Evolutionary conservation across 1,284 basidiomycete genomes (phyloP).

Genomic region (Boletus holoroseus): DNA sequence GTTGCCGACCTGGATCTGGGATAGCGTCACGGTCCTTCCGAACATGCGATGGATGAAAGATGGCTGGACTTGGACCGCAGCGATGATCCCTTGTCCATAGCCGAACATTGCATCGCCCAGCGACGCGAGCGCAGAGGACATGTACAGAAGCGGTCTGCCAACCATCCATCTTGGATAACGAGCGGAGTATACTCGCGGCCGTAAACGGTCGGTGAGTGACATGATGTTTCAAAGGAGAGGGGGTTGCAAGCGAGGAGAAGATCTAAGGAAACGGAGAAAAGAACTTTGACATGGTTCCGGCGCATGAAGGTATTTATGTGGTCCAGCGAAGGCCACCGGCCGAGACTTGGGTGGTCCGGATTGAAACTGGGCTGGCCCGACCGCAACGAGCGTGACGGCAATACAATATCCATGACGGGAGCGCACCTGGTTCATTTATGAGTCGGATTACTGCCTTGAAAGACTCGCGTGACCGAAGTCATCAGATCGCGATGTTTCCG

Average conservation of each 20-base stretch:
- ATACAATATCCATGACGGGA: slow-evolving; percentile 1
- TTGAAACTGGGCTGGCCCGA: slow-evolving; percentile 18
- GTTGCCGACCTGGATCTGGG: slow-evolving; percentile 38
- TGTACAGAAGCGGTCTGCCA: slow-evolving; percentile 45
- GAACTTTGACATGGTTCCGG: background rate
- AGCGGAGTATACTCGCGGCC: slow-evolving; percentile 37
- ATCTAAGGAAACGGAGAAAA: background rate
- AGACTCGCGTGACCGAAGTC: too few species aligned
- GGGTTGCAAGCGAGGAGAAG: background rate
- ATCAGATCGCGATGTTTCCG: background rate
- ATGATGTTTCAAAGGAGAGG: slow-evolving; percentile 21
- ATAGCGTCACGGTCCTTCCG: slow-evolving; percentile 38
- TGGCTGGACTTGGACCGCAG: slow-evolving; percentile 48
- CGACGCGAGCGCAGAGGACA: slow-evolving; percentile 46
- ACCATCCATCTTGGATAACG: slow-evolving; percentile 51
- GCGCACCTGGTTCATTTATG: background rate
- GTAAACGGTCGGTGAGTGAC: slow-evolving; percentile 29
- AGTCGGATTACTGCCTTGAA: slow-evolving; percentile 1
- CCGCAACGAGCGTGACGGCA: background rate
- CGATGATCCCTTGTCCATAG: slow-evolving; percentile 51
- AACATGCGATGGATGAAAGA: slow-evolving; percentile 48
- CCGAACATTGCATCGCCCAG: slow-evolving; percentile 55
- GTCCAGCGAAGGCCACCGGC: background rate
- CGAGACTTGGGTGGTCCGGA: slow-evolving; percentile 17
- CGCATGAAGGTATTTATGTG: slow-evolving; percentile 24